Base-by-base conservation (phyloP, 352 stramenopile genomes). In the Globisporangium acanthophoron region DNA sequence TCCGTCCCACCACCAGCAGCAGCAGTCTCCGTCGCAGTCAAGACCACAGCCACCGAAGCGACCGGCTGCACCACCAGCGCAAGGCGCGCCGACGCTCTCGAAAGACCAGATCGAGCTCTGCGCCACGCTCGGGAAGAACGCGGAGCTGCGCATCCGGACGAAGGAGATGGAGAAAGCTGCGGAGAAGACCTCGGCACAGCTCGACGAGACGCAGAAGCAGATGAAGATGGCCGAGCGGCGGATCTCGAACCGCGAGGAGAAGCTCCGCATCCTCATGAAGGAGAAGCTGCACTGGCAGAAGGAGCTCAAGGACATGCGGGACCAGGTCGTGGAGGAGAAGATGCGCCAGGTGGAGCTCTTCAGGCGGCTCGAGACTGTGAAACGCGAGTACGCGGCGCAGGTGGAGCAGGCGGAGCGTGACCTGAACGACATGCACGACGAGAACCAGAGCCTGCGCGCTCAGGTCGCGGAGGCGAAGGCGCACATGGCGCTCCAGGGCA, bases 221-320 rank as follows among this genome's bases (percentile, higher is more conserved):
- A 69, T 87, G 35, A 86, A 87, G 56, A 64, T 84, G 58, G 65
- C 68, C 1, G 76, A 88, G 43, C 58, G 77, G 0, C 71, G 80
- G 3, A 73, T 83, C 31, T 69, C 72, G 7, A 88, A 78, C 24
- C 72, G 80, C 18, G 78, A 87, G 31, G 74, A 90, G 12, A 90
- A 88, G 35, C 58, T 88, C 29, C 74, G 74, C 1, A 70, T 64
- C 0, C 31, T 90, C 12, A 58, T 90, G 1, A 85, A 88, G 44
- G 80, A 90, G 48, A 90, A 90, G 44, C 61, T 90, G n/a, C 70
- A 76, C 27, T 85, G 73, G 74, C 73, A 88, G 44, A 83, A 79
- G 20, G 78, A 87, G 46, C 58, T 88, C 27, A 84, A 87, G 49
- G 70, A 76, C 18, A 66, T 77, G 43, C 67, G 76, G 5, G 73